phyloP scores from a whole-genome alignment of 768 basidiomycete species.

The Tubosaeta brunneosetosa region DNA sequence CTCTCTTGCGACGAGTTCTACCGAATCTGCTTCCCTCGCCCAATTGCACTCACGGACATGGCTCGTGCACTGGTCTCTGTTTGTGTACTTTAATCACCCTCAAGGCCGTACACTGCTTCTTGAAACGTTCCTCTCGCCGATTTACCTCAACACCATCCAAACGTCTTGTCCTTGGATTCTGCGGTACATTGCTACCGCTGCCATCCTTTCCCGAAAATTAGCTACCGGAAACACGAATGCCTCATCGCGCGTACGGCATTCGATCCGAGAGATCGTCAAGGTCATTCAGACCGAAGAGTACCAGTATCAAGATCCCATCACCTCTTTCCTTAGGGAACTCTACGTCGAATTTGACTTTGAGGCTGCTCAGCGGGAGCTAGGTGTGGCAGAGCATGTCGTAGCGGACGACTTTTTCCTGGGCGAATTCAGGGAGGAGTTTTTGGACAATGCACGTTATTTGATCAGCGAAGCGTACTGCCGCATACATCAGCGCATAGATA shows the following conservation, averaged over 20 bases:
- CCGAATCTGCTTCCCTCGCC: constrained; percentile 67
- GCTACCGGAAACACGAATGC: constrained; percentile 43
- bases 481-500: constrained; percentile 91
- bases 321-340: constrained; percentile 87
- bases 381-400: constrained; percentile 75
- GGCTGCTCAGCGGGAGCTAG: constrained; percentile 81
- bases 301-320: constrained; percentile 92
- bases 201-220: constrained; percentile 84
- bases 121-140: constrained; percentile 93
- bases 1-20: constrained; percentile 39
- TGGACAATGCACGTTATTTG: constrained; percentile 94
- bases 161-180: constrained; percentile 93
- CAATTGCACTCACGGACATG: constrained; percentile 94
- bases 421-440: constrained; percentile 87
- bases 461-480: constrained; percentile 97
- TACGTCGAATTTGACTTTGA: constrained; percentile 97
- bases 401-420: constrained; percentile 91
- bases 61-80: constrained; percentile 97
- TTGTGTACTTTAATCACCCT: constrained; percentile 96
- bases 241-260: constrained; percentile 76
- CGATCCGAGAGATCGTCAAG: constrained; percentile 88
- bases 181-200: constrained; percentile 90
- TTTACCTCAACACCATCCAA: constrained; percentile 98
- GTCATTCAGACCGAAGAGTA: constrained; percentile 95
- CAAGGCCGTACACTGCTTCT: constrained; percentile 88